Percentiles rank a stretch among this genome's conserved stretches.
These are phyloP conservation scores for Besnoitia besnoiti DNA, from an alignment of 169 alveolate species.

Conservation along the genomic window DNA sequence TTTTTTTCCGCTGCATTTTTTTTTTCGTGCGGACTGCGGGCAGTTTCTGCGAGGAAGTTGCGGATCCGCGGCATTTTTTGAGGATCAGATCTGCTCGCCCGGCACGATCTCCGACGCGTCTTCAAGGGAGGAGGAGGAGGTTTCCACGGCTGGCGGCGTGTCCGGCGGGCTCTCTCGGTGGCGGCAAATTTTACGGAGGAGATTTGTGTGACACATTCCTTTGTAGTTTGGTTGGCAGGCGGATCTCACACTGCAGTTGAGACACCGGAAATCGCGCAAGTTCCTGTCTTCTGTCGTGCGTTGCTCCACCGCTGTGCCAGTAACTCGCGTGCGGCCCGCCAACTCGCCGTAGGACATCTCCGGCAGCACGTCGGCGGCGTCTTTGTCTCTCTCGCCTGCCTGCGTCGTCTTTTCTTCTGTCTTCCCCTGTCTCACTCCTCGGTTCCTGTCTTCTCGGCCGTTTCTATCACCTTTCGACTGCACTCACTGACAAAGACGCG, in stretches of 20 bases:
- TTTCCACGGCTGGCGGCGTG: neutral
- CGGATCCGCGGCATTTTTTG: too few species aligned
- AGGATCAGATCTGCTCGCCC: too few species aligned
- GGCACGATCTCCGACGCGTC: too few species aligned
- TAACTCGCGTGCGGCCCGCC: neutral
- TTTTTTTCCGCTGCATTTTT: too few species aligned
- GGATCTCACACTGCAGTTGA: too few species aligned
- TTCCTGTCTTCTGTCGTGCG: neutral
- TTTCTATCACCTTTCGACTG: too few species aligned
- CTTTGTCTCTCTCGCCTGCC: neutral
- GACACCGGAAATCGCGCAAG: neutral
- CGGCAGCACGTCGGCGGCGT: neutral
- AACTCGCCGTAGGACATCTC: conserved; percentile 1
- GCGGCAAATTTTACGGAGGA: neutral
- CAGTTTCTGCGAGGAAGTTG: too few species aligned
- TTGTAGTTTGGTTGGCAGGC: too few species aligned
- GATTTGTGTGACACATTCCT: neutral
- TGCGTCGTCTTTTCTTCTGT: neutral
- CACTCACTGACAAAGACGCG: too few species aligned
- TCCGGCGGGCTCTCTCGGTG: neutral
- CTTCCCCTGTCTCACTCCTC: neutral
- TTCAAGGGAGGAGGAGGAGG: too few species aligned
- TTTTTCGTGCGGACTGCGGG: too few species aligned
- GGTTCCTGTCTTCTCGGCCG: too few species aligned
- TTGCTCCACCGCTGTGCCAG: neutral